Conservation (phyloP, 441 rosid genomes). For the Gossypium davidsonii region DNA sequence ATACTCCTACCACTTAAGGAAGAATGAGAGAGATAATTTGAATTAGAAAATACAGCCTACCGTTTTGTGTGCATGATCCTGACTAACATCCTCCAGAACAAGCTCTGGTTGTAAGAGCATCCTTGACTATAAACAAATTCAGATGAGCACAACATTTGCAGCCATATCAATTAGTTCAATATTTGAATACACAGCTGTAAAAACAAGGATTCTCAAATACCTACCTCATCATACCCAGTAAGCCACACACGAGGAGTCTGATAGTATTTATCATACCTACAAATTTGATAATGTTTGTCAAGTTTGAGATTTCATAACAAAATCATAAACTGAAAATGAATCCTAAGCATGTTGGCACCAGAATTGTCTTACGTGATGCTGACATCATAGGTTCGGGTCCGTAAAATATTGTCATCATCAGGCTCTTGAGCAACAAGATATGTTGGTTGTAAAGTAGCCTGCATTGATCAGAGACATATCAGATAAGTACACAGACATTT, state of each 20-base stretch:
- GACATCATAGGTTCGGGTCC: conserved; percentile 94
- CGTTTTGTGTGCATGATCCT: conserved; percentile 91
- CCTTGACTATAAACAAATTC: conserved; percentile 53
- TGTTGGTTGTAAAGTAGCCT: conserved; percentile 81
- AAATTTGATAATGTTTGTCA: conserved; percentile 13
- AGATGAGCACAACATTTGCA: conserved; percentile 5
- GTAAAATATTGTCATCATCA: conserved; percentile 81
- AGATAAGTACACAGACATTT: background rate
- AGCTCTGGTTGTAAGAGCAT: conserved; percentile 80
- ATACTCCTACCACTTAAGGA: background rate
- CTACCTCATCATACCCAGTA: conserved; percentile 98
- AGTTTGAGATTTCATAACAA: background rate
- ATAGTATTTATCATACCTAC: conserved; percentile 96
- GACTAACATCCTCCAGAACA: conserved; percentile 90
- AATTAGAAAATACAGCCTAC: conserved; percentile 22
- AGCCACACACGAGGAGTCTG: conserved; percentile 99
- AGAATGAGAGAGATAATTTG: background rate
- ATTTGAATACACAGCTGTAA: background rate
- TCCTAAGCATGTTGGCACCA: background rate
- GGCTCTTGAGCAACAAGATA: conserved; percentile 85
- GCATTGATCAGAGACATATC: conserved; percentile 17
- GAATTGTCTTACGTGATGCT: conserved; percentile 91
- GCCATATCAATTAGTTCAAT: conserved; percentile 9
- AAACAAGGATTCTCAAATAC: background rate
- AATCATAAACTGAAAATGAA: background rate